phyloP scores from a whole-genome alignment of 2,329 filamentous ascomycete genomes.

The Penicillium griseofulvum region DNA sequence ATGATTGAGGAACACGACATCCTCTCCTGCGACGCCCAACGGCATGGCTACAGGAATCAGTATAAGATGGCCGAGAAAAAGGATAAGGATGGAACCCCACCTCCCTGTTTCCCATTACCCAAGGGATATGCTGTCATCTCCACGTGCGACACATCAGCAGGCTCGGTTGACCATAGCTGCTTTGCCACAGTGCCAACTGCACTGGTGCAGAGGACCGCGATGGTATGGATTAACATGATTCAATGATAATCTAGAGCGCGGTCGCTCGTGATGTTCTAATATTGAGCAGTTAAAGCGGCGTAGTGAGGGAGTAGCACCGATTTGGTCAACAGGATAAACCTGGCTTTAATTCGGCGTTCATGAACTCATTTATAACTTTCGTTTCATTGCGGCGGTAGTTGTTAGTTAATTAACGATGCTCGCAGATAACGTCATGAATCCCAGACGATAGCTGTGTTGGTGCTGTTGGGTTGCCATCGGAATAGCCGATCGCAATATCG shows the following conservation, averaged over 20 bases:
- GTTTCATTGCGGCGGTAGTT: too few species aligned
- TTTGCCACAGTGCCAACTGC: background rate
- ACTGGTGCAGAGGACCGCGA: background rate
- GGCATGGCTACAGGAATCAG: background rate
- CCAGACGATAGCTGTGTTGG: background rate
- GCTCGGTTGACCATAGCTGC: background rate
- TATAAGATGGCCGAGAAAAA: background rate
- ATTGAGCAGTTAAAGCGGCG: background rate
- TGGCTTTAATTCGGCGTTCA: too few species aligned
- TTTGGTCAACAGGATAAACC: too few species aligned
- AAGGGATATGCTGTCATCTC: background rate
- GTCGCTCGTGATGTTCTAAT: background rate
- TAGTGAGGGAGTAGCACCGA: background rate
- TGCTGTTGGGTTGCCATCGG: background rate
- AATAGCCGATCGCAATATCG: background rate
- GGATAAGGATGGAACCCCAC: background rate
- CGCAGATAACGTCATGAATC: background rate
- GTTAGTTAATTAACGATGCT: background rate
- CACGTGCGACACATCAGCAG: background rate
- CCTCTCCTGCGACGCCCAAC: background rate
- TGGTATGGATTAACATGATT: background rate
- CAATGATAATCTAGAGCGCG: background rate
- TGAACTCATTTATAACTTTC: too few species aligned
- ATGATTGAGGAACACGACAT: background rate
- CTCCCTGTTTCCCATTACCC: background rate